Conservation (phyloP, 495 filamentous ascomycete genomes). For the Oidiodendron maius region DNA sequence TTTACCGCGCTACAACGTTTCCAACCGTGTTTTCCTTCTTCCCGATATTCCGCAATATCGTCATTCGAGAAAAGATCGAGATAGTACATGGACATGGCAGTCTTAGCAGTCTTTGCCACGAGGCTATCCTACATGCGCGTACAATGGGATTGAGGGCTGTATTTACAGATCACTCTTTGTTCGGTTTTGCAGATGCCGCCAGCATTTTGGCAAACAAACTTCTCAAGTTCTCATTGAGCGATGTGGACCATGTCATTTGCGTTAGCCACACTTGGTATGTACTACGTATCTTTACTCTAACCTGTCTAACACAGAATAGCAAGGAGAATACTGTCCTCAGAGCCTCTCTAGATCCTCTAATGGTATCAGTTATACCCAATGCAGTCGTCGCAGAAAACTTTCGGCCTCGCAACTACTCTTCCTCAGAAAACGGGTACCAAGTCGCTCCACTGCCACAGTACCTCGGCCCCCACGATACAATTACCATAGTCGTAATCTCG, state of each 20-base stretch:
- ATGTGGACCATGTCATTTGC: slow-evolving; percentile 97
- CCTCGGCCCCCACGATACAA: slow-evolving; percentile 74
- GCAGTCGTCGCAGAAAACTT: slow-evolving; percentile 97
- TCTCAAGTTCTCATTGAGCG: slow-evolving; percentile 90
- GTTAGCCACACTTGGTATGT: slow-evolving; percentile 92
- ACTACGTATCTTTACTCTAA: slow-evolving; percentile 1
- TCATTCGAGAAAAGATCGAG: slow-evolving; percentile 87
- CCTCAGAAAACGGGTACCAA: slow-evolving; percentile 17
- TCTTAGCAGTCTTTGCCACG: slow-evolving; percentile 85
- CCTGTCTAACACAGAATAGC: slow-evolving; percentile 74
- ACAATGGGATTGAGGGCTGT: slow-evolving; percentile 96
- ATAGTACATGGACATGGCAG: slow-evolving; percentile 96
- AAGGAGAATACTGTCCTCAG: slow-evolving; percentile 98
- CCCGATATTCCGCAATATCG: slow-evolving; percentile 90
- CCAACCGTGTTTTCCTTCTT: slow-evolving; percentile 99
- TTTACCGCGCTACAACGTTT: slow-evolving; percentile 91
- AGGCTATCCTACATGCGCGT: slow-evolving; percentile 89
- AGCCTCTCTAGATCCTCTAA: slow-evolving; percentile 88
- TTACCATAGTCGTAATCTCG: slow-evolving; percentile 95
- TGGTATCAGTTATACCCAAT: slow-evolving; percentile 97
- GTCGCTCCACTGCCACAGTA: slow-evolving; percentile 28
- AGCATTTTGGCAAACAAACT: slow-evolving; percentile 97
- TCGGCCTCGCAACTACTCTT: slow-evolving; percentile 49
- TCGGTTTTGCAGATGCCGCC: slow-evolving; percentile 93
- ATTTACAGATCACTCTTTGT: slow-evolving; percentile 96